These are phyloP conservation scores for Microglena sp. DNA, from an alignment of 139 green algal species.

Conservation along the genomic window DNA sequence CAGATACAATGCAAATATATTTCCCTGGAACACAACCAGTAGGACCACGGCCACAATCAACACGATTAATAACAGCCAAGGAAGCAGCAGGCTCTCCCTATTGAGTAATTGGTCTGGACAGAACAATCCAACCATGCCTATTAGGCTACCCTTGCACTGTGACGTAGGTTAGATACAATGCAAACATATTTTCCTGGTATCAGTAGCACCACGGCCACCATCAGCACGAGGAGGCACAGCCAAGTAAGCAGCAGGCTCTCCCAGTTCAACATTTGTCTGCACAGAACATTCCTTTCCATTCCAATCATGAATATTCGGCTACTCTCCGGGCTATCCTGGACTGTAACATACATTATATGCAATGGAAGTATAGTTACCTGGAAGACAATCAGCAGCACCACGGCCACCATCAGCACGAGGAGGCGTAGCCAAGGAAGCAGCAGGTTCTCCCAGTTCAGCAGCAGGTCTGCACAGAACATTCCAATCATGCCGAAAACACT, in stretches of 20 bases:
- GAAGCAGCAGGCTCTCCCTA: conserved; percentile 10
- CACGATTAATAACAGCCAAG: conserved; percentile 1
- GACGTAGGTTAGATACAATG: no score
- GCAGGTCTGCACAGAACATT: conserved; percentile 8
- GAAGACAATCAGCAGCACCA: conserved; percentile 2
- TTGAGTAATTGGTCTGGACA: conserved; percentile 6
- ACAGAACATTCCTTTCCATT: conserved; percentile 3
- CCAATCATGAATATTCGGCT: background rate
- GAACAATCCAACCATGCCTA: conserved; percentile 12
- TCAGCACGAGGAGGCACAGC: background rate
- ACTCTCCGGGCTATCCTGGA: no score
- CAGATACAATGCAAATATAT: no score
- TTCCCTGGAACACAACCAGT: background rate
- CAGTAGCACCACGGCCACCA: background rate
- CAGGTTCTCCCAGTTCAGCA: conserved; percentile 13
- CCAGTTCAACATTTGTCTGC: conserved; percentile 10
- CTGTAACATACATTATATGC: no score
- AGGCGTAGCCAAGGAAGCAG: conserved; percentile 12
- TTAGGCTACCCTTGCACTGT: background rate
- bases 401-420: background rate
- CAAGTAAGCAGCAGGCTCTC: conserved; percentile 13
- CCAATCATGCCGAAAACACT: conserved; percentile 10
- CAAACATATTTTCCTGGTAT: conserved; percentile 4
- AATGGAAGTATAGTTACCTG: conserved; percentile 10
- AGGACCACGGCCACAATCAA: background rate